Evolutionary conservation across 371 early-diverging fungal genomes (phyloP).

Genomic region (Actinomucor elegans): DNA sequence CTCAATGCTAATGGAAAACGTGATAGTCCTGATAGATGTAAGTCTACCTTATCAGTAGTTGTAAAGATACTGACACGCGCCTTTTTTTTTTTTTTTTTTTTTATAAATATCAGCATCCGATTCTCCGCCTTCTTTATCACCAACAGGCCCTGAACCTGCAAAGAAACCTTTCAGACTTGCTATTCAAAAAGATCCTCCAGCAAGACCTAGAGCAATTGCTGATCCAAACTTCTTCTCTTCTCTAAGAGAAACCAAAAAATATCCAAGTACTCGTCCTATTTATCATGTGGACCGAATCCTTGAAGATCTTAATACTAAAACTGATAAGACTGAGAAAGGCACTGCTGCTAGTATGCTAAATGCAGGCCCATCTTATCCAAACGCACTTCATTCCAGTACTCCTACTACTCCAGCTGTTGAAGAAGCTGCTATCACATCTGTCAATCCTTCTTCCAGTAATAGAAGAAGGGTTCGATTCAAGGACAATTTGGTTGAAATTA

Average conservation of each 20-base stretch:
- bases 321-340: too few relatives aligned
- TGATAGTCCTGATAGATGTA: conserved; percentile 5
- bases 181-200: conserved; percentile 30
- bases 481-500: conserved; percentile 20
- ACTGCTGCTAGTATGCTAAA: too few relatives aligned
- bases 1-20: conserved; percentile 4
- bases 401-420: not conserved
- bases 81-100: too few relatives aligned
- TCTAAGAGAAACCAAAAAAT: conserved; percentile 1
- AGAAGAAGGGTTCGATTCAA: conserved; percentile 26
- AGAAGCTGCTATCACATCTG: not conserved
- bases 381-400: not conserved
- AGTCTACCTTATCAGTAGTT: too few relatives aligned
- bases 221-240: conserved; percentile 14
- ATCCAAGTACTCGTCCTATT: conserved; percentile 8
- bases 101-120: not conserved
- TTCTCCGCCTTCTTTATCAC: not conserved
- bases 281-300: conserved; percentile 6
- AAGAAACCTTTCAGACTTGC: conserved; percentile 13
- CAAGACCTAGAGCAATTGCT: conserved; percentile 15
- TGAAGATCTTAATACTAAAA: not conserved
- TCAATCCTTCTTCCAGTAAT: not conserved
- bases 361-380: too few relatives aligned
- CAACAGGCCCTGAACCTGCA: not conserved
- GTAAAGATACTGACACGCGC: too few relatives aligned